phyloP scores from a whole-genome alignment of 768 basidiomycete species.

The Suillus ampliporus region DNA sequence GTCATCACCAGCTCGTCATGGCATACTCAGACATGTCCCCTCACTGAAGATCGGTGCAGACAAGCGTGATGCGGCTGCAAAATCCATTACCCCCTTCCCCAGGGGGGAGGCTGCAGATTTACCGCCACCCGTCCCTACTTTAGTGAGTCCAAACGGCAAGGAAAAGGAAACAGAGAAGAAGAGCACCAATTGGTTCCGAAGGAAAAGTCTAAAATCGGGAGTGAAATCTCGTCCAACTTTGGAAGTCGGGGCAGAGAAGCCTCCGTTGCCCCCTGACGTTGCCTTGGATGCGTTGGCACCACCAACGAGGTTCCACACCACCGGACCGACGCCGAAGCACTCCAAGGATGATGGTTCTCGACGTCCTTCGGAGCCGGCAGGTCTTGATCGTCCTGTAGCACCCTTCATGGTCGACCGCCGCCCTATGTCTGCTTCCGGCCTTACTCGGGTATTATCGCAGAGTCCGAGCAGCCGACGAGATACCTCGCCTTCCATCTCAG shows the following conservation, averaged over 20 bases:
- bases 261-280: constrained; percentile 20
- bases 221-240: constrained; percentile 28
- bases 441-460: constrained; percentile 9
- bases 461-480: constrained; percentile 28
- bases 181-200: constrained; percentile 37
- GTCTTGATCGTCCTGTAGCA: constrained; percentile 10
- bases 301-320: constrained; percentile 29
- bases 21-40: constrained; percentile 31
- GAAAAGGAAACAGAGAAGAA: constrained; percentile 51
- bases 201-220: constrained; percentile 26
- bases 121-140: constrained; percentile 36
- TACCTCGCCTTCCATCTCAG: constrained; percentile 29
- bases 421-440: constrained; percentile 11
- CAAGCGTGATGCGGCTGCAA: constrained; percentile 24
- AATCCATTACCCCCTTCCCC: constrained; percentile 23
- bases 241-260: constrained; percentile 23
- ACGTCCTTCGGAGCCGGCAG: constrained; percentile 24
- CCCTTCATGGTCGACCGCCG: constrained; percentile 22
- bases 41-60: constrained; percentile 24
- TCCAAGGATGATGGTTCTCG: constrained; percentile 30
- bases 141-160: constrained; percentile 25
- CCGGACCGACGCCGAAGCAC: constrained; percentile 26
- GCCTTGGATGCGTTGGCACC: constrained; percentile 19
- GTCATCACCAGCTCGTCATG: constrained; percentile 24
- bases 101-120: constrained; percentile 24